These are phyloP conservation scores for Rhinocladiella similis DNA, from an alignment of 2,329 filamentous ascomycete genomes.

Conservation along the genomic window DNA sequence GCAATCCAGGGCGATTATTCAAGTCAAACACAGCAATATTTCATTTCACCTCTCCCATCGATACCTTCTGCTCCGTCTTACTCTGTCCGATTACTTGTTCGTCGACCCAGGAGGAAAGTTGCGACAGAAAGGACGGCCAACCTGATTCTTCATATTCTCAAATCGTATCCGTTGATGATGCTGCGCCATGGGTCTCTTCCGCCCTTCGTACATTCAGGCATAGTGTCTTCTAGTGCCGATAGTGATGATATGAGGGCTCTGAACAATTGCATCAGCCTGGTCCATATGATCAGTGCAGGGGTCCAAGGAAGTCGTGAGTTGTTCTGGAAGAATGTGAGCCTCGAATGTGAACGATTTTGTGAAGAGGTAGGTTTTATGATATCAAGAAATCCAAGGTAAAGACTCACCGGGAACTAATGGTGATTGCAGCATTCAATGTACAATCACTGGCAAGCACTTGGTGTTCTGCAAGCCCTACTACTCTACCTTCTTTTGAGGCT, in stretches of 20 bases:
- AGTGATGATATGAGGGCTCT: conserved; percentile 38
- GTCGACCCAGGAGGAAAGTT: conserved; percentile 28
- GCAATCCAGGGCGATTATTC: neutral
- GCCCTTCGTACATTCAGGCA: conserved; percentile 44
- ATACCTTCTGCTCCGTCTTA: conserved; percentile 31
- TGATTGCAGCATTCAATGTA: conserved; percentile 32
- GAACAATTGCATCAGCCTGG: conserved; percentile 43
- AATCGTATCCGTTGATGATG: conserved; percentile 46
- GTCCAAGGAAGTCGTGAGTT: conserved; percentile 40
- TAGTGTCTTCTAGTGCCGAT: conserved; percentile 29
- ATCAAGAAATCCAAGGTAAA: neutral
- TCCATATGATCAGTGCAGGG: conserved; percentile 41
- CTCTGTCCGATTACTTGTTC: conserved; percentile 32
- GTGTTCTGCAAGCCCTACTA: conserved; percentile 46
- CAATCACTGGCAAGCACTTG: conserved; percentile 42
- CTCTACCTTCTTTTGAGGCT: conserved; percentile 47
- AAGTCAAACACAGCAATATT: too few relatives aligned
- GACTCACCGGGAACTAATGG: conserved; percentile 10
- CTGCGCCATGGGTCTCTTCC: conserved; percentile 40
- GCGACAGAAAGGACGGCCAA: conserved; percentile 37
- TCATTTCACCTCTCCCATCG: conserved; percentile 8
- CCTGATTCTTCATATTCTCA: conserved; percentile 43
- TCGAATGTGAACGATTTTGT: conserved; percentile 44
- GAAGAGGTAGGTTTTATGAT: conserved; percentile 34
- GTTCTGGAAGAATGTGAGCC: conserved; percentile 47